phyloP scores from a whole-genome alignment of 805 yeast genomes.

The Starmerella apis region DNA sequence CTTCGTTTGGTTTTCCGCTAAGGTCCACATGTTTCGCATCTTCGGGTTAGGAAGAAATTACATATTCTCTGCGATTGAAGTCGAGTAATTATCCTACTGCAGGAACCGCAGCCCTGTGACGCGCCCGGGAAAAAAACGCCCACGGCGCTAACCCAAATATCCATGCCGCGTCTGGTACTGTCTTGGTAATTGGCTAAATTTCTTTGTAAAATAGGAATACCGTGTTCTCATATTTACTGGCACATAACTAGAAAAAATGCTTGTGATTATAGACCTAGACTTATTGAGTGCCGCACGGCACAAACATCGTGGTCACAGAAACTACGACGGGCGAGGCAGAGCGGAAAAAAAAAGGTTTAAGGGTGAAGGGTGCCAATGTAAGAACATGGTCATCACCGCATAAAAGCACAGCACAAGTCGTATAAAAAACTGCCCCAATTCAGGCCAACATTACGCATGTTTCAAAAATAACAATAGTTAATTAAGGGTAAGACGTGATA shows the following conservation, averaged over 20 bases:
- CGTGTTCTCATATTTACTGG: background rate
- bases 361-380: background rate
- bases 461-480: too few species aligned
- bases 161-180: background rate
- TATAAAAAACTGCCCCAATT: too few species aligned
- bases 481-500: too few species aligned
- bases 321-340: too few species aligned
- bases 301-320: background rate
- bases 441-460: too few species aligned
- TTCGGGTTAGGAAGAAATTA: slow-evolving; percentile 4
- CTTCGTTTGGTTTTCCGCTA: background rate
- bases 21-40: background rate
- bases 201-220: background rate
- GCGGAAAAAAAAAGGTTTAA: background rate
- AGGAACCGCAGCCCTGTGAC: slow-evolving; percentile 4
- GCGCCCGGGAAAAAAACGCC: slow-evolving; percentile 8
- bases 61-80: background rate
- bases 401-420: too few species aligned
- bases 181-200: background rate
- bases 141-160: slow-evolving; percentile 2
- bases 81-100: slow-evolving; percentile 10
- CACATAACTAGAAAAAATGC: background rate
- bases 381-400: too few species aligned
- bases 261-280: background rate
- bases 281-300: background rate